Evolutionary conservation across 2,329 filamentous ascomycete species (phyloP), one percentile per base, ranked within the genome.

Genomic region (Ceratocystis eucalypticola): DNA sequence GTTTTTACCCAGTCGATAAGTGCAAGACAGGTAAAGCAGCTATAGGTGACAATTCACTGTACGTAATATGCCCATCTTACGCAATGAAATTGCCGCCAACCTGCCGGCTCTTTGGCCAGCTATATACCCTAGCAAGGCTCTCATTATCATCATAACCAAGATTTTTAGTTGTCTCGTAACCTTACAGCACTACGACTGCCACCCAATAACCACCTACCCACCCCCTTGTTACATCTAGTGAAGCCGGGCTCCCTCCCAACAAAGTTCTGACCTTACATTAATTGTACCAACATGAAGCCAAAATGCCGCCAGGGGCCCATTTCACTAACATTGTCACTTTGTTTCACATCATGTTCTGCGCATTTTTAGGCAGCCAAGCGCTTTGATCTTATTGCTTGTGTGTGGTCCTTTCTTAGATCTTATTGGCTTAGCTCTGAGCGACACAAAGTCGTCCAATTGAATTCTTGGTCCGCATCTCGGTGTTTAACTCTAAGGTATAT

Each of bases 321-420:
- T 37, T 20, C 55, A 33, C 55, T 15, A 41, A 37, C 55, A 59
- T 59, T 59, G 12, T 37, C 8, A 37, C 55, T 33, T 37, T n/a
- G 55, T 59, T 59, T 59, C 55, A 59, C 55, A 59, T 37, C 15
- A 15, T 37, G 30, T 37, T 59, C 17, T n/a, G 55, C 8, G 55
- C 15, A 10, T 59, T 37, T 57, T 37, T 59, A 59, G 28, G 55
- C 55, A 59, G n/a, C 55, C 28, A 59, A 37, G 55, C 55, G 55
- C 28, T 8, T 59, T 59, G 55, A 59, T 59, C 28, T 41, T 59
- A 10, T 17, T 33, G 1, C 12, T 41, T 41, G 37, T 37, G 28
- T 37, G 33, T 37, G 30, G 12, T n/a, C 30, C 6, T 37, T 59
- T 59, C 37, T 3, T 41, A 41, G 37, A 41, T 4, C 37, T 59